These are phyloP conservation scores for Trametes maxima DNA, from an alignment of 768 basidiomycete species.

Conservation along the genomic window DNA sequence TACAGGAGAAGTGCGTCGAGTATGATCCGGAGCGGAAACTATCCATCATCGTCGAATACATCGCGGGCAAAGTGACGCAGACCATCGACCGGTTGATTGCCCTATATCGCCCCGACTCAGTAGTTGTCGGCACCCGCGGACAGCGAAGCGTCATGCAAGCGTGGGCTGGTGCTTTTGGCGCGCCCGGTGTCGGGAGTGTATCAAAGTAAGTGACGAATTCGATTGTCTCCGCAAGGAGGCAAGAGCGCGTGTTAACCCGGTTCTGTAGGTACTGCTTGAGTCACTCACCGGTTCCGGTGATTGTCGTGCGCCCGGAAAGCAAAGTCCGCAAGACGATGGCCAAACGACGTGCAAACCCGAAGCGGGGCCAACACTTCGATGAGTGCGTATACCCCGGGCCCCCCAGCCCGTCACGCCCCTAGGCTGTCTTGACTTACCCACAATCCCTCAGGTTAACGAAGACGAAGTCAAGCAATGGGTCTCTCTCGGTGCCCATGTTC, in stretches of 20 bases:
- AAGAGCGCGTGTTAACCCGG: neutral
- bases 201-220: conserved; percentile 41
- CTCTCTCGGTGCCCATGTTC: conserved; percentile 29
- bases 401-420: neutral
- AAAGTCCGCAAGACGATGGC: conserved; percentile 84
- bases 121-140: conserved; percentile 92
- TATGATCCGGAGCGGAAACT: conserved; percentile 82
- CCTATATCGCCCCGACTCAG: conserved; percentile 86
- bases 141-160: conserved; percentile 55
- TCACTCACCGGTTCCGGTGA: conserved; percentile 93
- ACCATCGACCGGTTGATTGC: conserved; percentile 92
- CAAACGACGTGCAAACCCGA: conserved; percentile 87
- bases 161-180: conserved; percentile 52
- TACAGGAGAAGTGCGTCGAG: conserved; percentile 82
- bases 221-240: too few relatives aligned
- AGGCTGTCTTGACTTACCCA: neutral
- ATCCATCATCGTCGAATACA: conserved; percentile 90
- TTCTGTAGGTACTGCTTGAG: conserved; percentile 74
- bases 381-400: conserved; percentile 40
- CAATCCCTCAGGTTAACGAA: conserved; percentile 17
- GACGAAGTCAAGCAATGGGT: conserved; percentile 22
- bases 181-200: conserved; percentile 64
- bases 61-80: conserved; percentile 87
- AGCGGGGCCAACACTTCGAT: conserved; percentile 84
- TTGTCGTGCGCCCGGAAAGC: conserved; percentile 90